These are phyloP conservation scores for Sclerotinia trifoliorum DNA, from an alignment of 2,329 filamentous ascomycete genomes.

Conservation along the genomic window DNA sequence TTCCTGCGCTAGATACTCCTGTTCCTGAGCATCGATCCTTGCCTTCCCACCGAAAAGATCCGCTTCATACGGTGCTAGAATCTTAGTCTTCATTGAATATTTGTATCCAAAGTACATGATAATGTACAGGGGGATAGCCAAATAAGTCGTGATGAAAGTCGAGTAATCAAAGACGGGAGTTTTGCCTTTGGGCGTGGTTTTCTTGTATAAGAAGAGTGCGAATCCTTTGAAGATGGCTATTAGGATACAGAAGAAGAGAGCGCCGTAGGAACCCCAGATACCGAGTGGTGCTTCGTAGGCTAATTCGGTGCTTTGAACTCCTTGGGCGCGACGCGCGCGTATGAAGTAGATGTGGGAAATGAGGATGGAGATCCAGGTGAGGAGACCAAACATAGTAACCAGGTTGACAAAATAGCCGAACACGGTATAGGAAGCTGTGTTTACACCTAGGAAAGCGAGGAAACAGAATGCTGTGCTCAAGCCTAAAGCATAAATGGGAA, in stretches of 20 bases:
- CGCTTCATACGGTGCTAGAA: constrained; percentile 49
- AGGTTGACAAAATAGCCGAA: constrained; percentile 73
- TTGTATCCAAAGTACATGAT: constrained; percentile 59
- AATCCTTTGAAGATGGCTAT: constrained; percentile 85
- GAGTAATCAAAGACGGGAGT: constrained; percentile 60
- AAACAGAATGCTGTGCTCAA: constrained; percentile 53
- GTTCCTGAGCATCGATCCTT: constrained; percentile 59
- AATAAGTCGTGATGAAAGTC: constrained; percentile 63
- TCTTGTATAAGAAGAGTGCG: constrained; percentile 56
- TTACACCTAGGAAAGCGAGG: constrained; percentile 64
- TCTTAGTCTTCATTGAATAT: constrained; percentile 44
- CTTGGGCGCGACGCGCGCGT: constrained; percentile 60
- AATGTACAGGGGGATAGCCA: constrained; percentile 62
- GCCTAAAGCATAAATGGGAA: constrained; percentile 50
- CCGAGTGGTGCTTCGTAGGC: constrained; percentile 72
- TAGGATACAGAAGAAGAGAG: constrained; percentile 68
- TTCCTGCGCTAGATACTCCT: constrained; percentile 38
- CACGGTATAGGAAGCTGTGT: constrained; percentile 59
- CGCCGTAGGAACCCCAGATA: constrained; percentile 64
- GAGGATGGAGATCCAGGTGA: constrained; percentile 44
- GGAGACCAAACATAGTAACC: constrained; percentile 45
- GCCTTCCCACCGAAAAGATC: constrained; percentile 61
- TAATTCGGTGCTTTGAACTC: constrained; percentile 54
- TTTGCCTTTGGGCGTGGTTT: constrained; percentile 42
- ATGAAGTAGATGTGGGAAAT: constrained; percentile 70